Conservation (phyloP, 208 protist genomes). For the Acanthamoeba culbertsoni region DNA sequence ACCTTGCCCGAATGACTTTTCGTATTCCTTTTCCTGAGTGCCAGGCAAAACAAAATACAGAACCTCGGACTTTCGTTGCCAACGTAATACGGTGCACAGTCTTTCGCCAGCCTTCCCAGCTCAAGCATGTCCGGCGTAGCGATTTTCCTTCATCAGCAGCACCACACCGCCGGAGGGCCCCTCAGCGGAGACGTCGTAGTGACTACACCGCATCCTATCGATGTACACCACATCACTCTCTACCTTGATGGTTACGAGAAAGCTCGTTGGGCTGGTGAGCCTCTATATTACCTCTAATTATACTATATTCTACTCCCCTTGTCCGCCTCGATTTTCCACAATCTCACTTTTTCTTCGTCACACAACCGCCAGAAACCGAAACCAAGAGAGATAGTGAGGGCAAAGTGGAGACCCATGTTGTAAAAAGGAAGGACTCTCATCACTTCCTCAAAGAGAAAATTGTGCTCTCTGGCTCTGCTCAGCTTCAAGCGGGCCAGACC, state of each 20-base stretch:
- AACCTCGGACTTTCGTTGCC: too few species aligned
- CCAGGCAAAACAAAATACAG: too few species aligned
- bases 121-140: not conserved
- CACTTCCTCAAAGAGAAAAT: constrained; percentile 26
- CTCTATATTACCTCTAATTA: not conserved
- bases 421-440: not conserved
- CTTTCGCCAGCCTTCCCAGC: too few species aligned
- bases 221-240: not conserved
- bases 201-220: not conserved
- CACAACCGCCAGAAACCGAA: not conserved
- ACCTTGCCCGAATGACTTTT: too few species aligned
- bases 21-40: too few species aligned
- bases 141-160: not conserved
- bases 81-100: too few species aligned
- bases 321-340: too few species aligned
- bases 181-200: not conserved
- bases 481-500: not conserved
- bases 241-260: not conserved
- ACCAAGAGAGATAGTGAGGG: not conserved
- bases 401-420: not conserved
- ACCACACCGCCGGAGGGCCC: not conserved
- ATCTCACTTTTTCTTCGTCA: too few species aligned
- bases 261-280: not conserved
- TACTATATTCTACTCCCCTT: not conserved
- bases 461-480: not conserved